Evolutionary conservation across 805 yeast species (phyloP).

Genomic region (Candida sanyiensis): DNA sequence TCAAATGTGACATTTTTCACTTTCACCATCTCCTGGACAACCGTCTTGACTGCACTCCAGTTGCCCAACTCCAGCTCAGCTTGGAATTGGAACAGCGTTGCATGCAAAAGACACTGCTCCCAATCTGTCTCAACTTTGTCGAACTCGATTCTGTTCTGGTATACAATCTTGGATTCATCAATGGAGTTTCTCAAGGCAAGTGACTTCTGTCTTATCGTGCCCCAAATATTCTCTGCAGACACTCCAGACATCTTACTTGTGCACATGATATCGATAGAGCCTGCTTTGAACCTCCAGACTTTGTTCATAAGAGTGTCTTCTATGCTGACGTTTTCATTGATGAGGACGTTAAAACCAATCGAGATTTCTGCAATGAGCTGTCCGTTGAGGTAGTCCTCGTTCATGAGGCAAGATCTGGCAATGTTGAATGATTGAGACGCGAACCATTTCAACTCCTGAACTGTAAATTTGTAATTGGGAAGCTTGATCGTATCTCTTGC

Average conservation of each 20-base stretch:
- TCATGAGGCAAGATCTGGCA: conserved; percentile 22
- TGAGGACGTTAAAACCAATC: conserved; percentile 17
- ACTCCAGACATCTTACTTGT: conserved; percentile 8
- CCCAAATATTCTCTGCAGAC: conserved; percentile 9
- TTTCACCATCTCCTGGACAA: conserved; percentile 19
- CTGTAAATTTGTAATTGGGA: conserved; percentile 18
- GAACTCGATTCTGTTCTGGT: conserved; percentile 11
- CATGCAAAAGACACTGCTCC: conserved; percentile 21
- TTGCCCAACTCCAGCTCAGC: conserved; percentile 23
- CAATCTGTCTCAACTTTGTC: conserved; percentile 14
- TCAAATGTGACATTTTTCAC: conserved; percentile 21
- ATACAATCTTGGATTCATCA: conserved; percentile 15
- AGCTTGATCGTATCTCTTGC: conserved; percentile 9
- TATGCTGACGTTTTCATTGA: conserved; percentile 26
- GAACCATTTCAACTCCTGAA: conserved; percentile 37
- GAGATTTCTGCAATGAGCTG: conserved; percentile 21
- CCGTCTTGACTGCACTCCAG: conserved; percentile 16
- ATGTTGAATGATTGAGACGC: conserved; percentile 31
- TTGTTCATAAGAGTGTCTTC: conserved; percentile 16
- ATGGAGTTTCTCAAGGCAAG: conserved; percentile 12
- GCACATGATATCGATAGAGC: conserved; percentile 17
- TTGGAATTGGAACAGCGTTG: conserved; percentile 23
- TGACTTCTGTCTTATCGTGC: conserved; percentile 8
- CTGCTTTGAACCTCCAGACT: conserved; percentile 17
- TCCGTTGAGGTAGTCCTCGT: conserved; percentile 14